A percentile compares a stretch with the other conserved stretches of the same genome.
Evolutionary conservation across 2,329 filamentous ascomycete species (phyloP).

Genomic region (Aspergillus transmontanensis): DNA sequence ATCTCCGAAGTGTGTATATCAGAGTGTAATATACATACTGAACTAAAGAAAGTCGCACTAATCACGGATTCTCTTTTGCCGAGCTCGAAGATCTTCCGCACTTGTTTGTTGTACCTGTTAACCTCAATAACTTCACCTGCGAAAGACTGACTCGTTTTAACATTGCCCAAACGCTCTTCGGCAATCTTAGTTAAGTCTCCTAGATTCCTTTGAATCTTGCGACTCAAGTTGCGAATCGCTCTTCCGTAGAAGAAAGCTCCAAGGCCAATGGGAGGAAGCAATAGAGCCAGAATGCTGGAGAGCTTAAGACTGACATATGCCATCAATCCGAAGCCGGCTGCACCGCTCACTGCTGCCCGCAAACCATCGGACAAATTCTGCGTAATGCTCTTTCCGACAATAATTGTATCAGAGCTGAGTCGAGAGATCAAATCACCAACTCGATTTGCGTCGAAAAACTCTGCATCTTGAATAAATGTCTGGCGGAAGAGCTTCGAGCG

Average conservation of each 20-base stretch:
- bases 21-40: conserved; percentile 39
- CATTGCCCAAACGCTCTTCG: conserved; percentile 95
- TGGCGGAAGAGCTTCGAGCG: conserved; percentile 86
- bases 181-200: conserved; percentile 95
- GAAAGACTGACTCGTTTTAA: conserved; percentile 95
- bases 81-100: conserved; percentile 87
- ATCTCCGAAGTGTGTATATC: not conserved
- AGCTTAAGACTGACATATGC: conserved; percentile 91
- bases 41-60: conserved; percentile 85
- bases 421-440: conserved; percentile 96
- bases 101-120: conserved; percentile 85
- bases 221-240: conserved; percentile 82
- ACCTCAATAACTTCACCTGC: conserved; percentile 91
- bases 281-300: conserved; percentile 79
- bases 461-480: conserved; percentile 95
- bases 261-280: conserved; percentile 88
- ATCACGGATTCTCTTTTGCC: conserved; percentile 85
- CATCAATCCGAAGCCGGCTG: conserved; percentile 89
- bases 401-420: conserved; percentile 92
- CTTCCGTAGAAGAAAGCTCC: conserved; percentile 91
- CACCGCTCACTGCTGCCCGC: conserved; percentile 83
- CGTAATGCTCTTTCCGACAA: conserved; percentile 97
- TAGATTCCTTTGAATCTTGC: conserved; percentile 90
- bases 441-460: conserved; percentile 97
- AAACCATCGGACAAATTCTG: conserved; percentile 98